phyloP scores from a whole-genome alignment of 1,284 basidiomycete species.

The Vanrija sp. region DNA sequence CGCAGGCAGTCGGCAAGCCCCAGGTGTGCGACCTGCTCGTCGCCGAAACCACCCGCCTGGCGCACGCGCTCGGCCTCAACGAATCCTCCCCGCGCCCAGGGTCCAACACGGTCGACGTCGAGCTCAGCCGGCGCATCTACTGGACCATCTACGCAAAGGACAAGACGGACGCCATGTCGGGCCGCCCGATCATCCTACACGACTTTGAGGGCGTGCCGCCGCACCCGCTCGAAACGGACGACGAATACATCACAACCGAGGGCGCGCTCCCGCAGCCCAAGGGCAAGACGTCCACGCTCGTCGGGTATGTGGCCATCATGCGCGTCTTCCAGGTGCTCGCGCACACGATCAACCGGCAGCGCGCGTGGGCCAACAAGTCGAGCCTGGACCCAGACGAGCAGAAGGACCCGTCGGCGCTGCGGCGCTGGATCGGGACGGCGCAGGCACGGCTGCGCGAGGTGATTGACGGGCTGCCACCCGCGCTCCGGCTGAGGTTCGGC shows the following conservation, averaged over 20 bases:
- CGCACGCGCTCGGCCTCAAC: slow-evolving; percentile 21
- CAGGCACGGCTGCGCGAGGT: slow-evolving; percentile 3
- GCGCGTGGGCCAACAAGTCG: slow-evolving; percentile 15
- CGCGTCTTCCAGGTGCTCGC: slow-evolving; percentile 27
- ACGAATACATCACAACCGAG: slow-evolving; percentile 27
- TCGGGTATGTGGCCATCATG: slow-evolving; percentile 22
- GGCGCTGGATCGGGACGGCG: slow-evolving; percentile 4
- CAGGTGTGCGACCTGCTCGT: slow-evolving; percentile 15
- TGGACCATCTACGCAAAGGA: slow-evolving; percentile 30
- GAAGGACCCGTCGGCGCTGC: neutral
- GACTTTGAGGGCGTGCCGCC: slow-evolving; percentile 29
- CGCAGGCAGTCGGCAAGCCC: slow-evolving; percentile 17
- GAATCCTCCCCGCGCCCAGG: slow-evolving; percentile 2
- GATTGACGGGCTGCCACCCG: slow-evolving; percentile 2
- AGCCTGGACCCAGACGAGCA: neutral
- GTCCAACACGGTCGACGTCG: slow-evolving; percentile 11
- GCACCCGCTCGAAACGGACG: slow-evolving; percentile 28
- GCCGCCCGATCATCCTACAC: slow-evolving; percentile 19
- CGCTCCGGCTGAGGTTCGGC: neutral
- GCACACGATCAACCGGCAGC: slow-evolving; percentile 25
- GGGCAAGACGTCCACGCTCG: slow-evolving; percentile 17
- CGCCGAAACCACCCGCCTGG: slow-evolving; percentile 20
- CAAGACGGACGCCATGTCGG: slow-evolving; percentile 29
- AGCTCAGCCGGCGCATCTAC: slow-evolving; percentile 24
- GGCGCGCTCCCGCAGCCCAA: slow-evolving; percentile 13